These are phyloP conservation scores for Gastrolobium villosum DNA, from an alignment of 306 rosid genomes.

Conservation along the genomic window DNA sequence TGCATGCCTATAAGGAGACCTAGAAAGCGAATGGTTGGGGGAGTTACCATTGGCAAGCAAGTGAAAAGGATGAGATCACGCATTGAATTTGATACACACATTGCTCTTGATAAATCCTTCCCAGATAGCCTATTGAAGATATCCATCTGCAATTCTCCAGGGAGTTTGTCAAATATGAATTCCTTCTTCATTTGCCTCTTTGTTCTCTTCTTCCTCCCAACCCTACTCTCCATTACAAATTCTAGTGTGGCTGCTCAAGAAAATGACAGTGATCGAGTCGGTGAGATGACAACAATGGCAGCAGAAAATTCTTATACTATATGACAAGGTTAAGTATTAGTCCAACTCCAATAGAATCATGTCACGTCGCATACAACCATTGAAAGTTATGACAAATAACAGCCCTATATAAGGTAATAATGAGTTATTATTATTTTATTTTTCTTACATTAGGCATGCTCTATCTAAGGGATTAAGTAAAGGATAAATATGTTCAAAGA, in stretches of 20 bases:
- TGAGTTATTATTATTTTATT: no score
- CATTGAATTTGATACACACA: not conserved
- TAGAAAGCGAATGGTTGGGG: not conserved
- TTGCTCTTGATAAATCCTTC: not conserved
- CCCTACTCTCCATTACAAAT: not conserved
- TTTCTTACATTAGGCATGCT: no score
- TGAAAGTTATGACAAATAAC: no score
- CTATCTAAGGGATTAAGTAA: no score
- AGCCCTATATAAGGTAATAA: no score
- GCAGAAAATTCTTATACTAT: no score
- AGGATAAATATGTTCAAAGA: no score
- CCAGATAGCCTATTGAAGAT: not conserved
- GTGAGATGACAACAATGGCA: no score
- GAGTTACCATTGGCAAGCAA: not conserved
- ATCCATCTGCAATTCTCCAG: not conserved
- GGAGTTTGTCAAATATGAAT: not conserved
- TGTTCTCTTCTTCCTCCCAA: not conserved
- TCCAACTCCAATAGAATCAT: no score
- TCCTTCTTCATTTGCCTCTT: not conserved
- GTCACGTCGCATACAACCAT: no score
- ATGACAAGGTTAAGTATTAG: no score
- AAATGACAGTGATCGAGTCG: not conserved
- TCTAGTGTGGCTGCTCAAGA: not conserved
- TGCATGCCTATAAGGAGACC: not conserved
- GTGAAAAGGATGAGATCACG: not conserved